A percentile compares a stretch with the other conserved stretches of the same genome.
phyloP scores from a whole-genome alignment of 306 rosid species.

The Vigna reflexopilosa region DNA sequence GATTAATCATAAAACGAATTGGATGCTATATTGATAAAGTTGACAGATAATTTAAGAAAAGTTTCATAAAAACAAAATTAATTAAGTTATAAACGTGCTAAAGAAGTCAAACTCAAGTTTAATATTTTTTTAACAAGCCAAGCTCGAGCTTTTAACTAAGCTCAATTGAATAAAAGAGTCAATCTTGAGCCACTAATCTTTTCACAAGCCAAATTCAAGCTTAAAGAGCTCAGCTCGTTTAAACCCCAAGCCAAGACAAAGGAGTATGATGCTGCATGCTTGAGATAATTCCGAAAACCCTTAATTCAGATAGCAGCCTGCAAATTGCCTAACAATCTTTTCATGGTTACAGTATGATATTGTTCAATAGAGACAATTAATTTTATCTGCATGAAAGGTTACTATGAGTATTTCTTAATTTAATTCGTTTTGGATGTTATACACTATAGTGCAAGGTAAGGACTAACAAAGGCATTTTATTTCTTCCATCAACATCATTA shows the following conservation, averaged over 20 bases:
- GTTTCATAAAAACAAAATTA: no score
- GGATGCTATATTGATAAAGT: no score
- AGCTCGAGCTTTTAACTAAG: no score
- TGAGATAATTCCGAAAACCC: not conserved
- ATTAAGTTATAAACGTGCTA: no score
- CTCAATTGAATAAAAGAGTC: no score
- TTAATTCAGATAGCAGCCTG: not conserved
- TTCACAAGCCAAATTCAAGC: no score
- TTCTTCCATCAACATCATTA: not conserved
- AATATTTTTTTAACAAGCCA: no score
- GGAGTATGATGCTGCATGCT: not conserved
- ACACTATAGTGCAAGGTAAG: not conserved
- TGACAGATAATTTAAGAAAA: no score
- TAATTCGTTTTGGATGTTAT: not conserved
- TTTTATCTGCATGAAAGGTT: conserved; percentile 1
- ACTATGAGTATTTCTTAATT: not conserved
- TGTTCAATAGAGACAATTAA: not conserved
- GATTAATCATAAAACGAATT: no score
- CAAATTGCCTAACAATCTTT: conserved; percentile 2
- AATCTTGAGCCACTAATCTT: no score
- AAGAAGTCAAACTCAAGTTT: no score
- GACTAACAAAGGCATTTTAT: not conserved
- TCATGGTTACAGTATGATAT: not conserved
- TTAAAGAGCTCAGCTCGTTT: no score
- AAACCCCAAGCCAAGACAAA: not conserved